A percentile compares a stretch with the other conserved stretches of the same genome.
Evolutionary conservation across 2,329 filamentous ascomycete species (phyloP).

Genomic region (Neonectria coccinea): DNA sequence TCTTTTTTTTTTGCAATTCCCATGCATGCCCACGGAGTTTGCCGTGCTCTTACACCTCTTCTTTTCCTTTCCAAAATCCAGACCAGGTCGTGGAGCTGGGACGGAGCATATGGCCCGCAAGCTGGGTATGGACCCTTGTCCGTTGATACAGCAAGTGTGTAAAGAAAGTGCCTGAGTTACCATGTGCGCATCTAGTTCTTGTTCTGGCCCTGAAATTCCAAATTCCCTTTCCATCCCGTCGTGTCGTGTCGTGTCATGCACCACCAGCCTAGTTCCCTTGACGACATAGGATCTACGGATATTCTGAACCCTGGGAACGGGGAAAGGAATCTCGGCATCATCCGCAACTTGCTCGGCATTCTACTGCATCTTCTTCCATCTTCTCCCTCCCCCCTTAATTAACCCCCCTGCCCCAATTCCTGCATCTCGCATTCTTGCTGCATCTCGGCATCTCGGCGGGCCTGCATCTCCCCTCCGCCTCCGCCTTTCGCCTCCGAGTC

Average conservation of each 20-base stretch:
- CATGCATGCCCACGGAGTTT: background rate
- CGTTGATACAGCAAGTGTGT: background rate
- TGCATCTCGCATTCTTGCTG: background rate
- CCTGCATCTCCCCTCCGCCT: background rate
- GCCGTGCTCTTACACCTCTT: background rate
- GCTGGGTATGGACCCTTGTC: background rate
- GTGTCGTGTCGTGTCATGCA: background rate
- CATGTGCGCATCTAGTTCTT: background rate
- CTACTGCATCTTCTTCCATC: background rate
- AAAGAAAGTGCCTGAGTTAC: too few species aligned
- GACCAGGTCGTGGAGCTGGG: background rate
- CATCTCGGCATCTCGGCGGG: slow-evolving; percentile 5
- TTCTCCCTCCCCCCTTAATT: too few species aligned
- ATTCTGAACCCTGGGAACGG: background rate
- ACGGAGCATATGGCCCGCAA: background rate
- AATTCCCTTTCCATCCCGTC: background rate
- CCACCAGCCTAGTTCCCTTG: background rate
- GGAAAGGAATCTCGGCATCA: background rate
- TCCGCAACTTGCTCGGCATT: background rate
- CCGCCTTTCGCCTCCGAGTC: background rate
- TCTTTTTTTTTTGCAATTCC: too few species aligned
- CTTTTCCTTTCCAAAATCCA: background rate
- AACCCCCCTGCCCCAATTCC: background rate
- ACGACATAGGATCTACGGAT: background rate
- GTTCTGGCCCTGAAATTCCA: background rate